Evolutionary conservation across 495 filamentous ascomycete genomes (phyloP).

Genomic region (Aspergillus homomorphus): DNA sequence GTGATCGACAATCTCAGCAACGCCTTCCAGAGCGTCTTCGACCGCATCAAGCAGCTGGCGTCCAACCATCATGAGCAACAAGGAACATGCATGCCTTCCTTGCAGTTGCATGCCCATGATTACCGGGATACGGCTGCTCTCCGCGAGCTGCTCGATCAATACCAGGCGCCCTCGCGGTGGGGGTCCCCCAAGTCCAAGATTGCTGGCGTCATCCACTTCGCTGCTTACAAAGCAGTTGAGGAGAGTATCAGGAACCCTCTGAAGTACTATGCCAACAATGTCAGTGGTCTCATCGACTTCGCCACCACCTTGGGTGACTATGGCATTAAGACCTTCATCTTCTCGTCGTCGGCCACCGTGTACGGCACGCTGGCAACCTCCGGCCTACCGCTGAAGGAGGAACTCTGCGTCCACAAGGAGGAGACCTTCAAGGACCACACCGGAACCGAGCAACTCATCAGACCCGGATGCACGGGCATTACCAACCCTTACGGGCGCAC

Average conservation of each 20-base stretch:
- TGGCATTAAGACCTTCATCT: slow-evolving; percentile 63
- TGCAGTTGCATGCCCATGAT: slow-evolving; percentile 57
- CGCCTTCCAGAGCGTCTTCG: slow-evolving; percentile 51
- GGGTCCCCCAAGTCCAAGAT: slow-evolving; percentile 50
- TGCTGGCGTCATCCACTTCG: slow-evolving; percentile 62
- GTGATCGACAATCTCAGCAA: slow-evolving; percentile 65
- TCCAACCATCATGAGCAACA: slow-evolving; percentile 45
- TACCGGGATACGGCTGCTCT: slow-evolving; percentile 51
- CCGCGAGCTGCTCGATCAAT: slow-evolving; percentile 38
- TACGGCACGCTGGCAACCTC: slow-evolving; percentile 56
- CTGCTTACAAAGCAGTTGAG: slow-evolving; percentile 57
- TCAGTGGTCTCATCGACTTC: slow-evolving; percentile 60
- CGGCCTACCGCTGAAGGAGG: slow-evolving; percentile 54
- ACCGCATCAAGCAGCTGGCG: slow-evolving; percentile 50
- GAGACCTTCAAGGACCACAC: slow-evolving; percentile 31
- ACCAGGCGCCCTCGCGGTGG: slow-evolving; percentile 34
- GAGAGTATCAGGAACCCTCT: slow-evolving; percentile 53
- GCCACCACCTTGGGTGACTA: slow-evolving; percentile 52
- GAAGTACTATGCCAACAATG: slow-evolving; percentile 65
- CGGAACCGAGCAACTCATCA: slow-evolving; percentile 28
- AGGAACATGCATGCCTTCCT: slow-evolving; percentile 44
- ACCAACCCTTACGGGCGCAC: slow-evolving; percentile 65
- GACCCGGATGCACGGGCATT: slow-evolving; percentile 50
- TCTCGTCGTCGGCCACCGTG: slow-evolving; percentile 64
- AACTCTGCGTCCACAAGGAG: slow-evolving; percentile 56